Evolutionary conservation across 2,329 filamentous ascomycete genomes (phyloP).

Genomic region (Rutstroemia sydowiana): DNA sequence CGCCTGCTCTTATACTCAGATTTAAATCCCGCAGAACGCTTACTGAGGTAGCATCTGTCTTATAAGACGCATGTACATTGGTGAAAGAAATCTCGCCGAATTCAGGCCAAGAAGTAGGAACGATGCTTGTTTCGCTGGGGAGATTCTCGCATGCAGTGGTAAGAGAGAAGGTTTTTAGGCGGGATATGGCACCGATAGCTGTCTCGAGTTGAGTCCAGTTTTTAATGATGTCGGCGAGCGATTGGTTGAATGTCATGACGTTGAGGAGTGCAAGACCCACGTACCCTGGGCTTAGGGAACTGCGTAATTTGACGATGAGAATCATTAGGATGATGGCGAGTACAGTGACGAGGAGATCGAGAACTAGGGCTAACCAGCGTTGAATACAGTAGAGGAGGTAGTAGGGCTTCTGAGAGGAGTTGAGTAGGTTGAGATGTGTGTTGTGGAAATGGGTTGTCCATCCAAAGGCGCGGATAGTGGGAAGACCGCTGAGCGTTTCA

Average conservation of each 20-base stretch:
- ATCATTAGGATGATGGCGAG: slow-evolving; percentile 30
- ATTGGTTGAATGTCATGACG: slow-evolving; percentile 23
- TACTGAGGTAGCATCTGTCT: slow-evolving; percentile 15
- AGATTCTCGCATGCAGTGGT: slow-evolving; percentile 17
- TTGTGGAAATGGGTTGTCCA: slow-evolving; percentile 29
- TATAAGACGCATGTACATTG: slow-evolving; percentile 28
- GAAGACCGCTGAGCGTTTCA: slow-evolving; percentile 38
- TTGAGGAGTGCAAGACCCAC: slow-evolving; percentile 29
- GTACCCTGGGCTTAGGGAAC: slow-evolving; percentile 22
- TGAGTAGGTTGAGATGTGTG: slow-evolving; percentile 39
- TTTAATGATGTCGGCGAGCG: slow-evolving; percentile 18
- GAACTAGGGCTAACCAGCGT: slow-evolving; percentile 45
- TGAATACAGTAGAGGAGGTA: slow-evolving; percentile 52
- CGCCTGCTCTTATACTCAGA: slow-evolving; percentile 44
- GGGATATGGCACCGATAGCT: slow-evolving; percentile 23
- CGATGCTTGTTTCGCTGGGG: slow-evolving; percentile 9
- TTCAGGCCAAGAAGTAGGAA: slow-evolving; percentile 19
- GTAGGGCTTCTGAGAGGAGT: slow-evolving; percentile 48
- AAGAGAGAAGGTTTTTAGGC: slow-evolving; percentile 16
- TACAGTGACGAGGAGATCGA: slow-evolving; percentile 20
- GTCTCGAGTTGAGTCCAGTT: slow-evolving; percentile 26
- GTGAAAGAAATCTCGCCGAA: slow-evolving; percentile 30
- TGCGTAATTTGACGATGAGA: slow-evolving; percentile 29
- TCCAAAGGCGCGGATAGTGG: slow-evolving; percentile 40
- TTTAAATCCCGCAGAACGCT: slow-evolving; percentile 26